Evolutionary conservation across 2,329 filamentous ascomycete genomes (phyloP), one percentile per base, ranked within the genome.

Genomic region (Colletotrichum navitas): DNA sequence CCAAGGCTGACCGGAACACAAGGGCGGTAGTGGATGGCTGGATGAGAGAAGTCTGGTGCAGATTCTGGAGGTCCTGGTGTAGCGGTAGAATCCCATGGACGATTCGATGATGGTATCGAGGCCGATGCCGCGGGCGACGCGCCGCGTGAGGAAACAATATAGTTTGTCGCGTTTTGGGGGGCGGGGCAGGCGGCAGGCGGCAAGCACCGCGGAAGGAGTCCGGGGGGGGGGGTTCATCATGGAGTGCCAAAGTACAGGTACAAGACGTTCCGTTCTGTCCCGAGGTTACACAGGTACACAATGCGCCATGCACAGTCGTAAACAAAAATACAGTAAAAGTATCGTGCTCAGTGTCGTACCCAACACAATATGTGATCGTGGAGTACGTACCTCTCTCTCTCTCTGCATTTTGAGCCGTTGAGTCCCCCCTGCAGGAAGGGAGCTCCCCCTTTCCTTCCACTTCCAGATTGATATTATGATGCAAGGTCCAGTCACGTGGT

Each of bases 131-230:
- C 24, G 32, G 21, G n/a, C 26, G 55, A 61, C 55, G 63, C 54
- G 67, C 52, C 39, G n/a, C 8, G 55, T 10, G 18, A 39, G 21
- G 62, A 60, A 55, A 47, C 55, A 70, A 66, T 70, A 2, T 70
- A 66, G 47, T 45, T 47, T 66, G 29, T 61, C 67, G 67, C 67
- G 67, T 49, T 39, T 41, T 32, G 54, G 67, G 67, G 24, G 62
- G 62, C 36, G 39, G 55, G 63, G 62, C 52, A 63, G 39, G 26
- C 39, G 39, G 26, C 39, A 36, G 49, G 26, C 18, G 5, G n/a
- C 34, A 18, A 18, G 26, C 51, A 55, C 34, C 29, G 7, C 39
- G 49, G 49, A 67, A 62, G 58, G 11, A n/a, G 47, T 45, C 12
- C 2, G 7, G 43, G 8, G 43, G 43, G 8, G 43, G 39, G 39